phyloP scores from a whole-genome alignment of 257 asterid species.

The Penstemon eatonii region DNA sequence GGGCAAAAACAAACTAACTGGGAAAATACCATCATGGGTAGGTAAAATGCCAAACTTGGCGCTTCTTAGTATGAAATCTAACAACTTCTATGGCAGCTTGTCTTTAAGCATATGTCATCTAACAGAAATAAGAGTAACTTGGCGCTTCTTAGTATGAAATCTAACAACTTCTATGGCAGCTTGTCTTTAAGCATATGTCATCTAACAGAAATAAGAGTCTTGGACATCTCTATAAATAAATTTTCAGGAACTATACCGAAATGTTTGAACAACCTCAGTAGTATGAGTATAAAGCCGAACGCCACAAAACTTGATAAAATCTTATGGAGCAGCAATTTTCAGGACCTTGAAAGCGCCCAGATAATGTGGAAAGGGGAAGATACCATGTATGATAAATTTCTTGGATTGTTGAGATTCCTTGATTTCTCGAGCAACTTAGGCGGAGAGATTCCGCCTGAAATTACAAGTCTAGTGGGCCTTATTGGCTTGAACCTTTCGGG shows the following conservation, averaged over 20 bases:
- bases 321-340: too few relatives aligned
- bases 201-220: neutral
- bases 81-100: slow-evolving; percentile 31
- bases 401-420: slow-evolving; percentile 28
- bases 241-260: slow-evolving; percentile 33
- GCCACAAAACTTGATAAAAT: neutral
- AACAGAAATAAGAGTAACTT: slow-evolving; percentile 27
- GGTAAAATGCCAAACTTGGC: slow-evolving; percentile 18
- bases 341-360: too few relatives aligned
- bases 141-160: slow-evolving; percentile 35
- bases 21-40: slow-evolving; percentile 17
- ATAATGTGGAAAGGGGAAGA: slow-evolving; percentile 36
- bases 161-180: slow-evolving; percentile 33
- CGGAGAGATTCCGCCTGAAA: slow-evolving; percentile 29
- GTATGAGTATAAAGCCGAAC: slow-evolving; percentile 20
- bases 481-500: too few relatives aligned
- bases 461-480: too few relatives aligned
- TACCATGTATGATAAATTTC: slow-evolving; percentile 14
- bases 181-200: slow-evolving; percentile 30
- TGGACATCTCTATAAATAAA: slow-evolving; percentile 34
- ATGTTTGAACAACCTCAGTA: slow-evolving; percentile 33
- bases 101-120: slow-evolving; percentile 31
- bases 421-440: slow-evolving; percentile 34
- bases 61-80: slow-evolving; percentile 35
- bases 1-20: too few relatives aligned